These are phyloP conservation scores for Diaporthe humulicola DNA, from an alignment of 2,329 filamentous ascomycete species.

Conservation along the genomic window DNA sequence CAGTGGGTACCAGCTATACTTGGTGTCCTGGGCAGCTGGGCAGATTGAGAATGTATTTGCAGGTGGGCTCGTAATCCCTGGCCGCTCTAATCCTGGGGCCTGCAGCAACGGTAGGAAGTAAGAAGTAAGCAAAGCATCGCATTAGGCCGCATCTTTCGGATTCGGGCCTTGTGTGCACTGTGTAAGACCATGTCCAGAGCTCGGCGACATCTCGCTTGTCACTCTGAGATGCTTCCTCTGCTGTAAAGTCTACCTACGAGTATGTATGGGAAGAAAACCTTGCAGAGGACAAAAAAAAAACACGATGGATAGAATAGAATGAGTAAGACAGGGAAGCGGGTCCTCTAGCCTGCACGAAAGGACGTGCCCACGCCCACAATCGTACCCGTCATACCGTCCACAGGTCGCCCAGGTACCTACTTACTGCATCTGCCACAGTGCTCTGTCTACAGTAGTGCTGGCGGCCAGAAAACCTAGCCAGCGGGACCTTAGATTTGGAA, in stretches of 20 bases:
- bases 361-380: not conserved
- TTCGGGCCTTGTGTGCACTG: constrained; percentile 1
- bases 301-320: not conserved
- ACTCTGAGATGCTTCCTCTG: not conserved
- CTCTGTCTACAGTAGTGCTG: not conserved
- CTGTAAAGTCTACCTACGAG: too few species aligned
- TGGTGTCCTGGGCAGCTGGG: not conserved
- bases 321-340: not conserved
- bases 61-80: constrained; percentile 25
- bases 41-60: not conserved
- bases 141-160: constrained; percentile 25
- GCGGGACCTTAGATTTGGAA: constrained; percentile 17
- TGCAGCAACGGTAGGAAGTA: not conserved
- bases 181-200: constrained; percentile 1
- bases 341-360: not conserved
- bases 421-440: not conserved
- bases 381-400: not conserved
- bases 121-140: constrained; percentile 21
- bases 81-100: constrained; percentile 20
- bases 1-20: constrained; percentile 6
- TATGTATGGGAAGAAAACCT: not conserved
- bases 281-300: not conserved
- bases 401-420: not conserved
- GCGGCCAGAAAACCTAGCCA: constrained; percentile 1
- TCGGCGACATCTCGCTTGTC: not conserved